Evolutionary conservation across 2,329 filamentous ascomycete species (phyloP).

Genomic region (Zymoseptoria ardabiliae): DNA sequence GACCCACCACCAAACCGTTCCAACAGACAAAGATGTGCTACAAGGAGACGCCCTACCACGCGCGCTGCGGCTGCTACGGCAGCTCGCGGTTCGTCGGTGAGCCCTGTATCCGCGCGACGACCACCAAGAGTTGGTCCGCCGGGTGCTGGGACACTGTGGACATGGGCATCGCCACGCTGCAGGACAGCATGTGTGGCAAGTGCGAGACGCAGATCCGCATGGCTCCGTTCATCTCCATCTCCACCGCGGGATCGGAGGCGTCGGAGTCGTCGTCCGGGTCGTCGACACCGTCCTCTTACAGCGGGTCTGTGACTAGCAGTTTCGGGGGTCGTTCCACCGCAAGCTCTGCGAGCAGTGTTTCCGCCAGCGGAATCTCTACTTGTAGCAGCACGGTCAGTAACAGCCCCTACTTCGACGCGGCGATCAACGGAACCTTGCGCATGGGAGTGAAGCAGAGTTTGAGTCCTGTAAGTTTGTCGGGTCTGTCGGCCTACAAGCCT

Average conservation of each 20-base stretch:
- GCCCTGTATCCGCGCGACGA: background rate
- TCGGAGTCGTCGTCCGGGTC: background rate
- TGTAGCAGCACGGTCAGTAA: background rate
- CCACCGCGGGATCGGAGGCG: background rate
- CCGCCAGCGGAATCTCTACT: background rate
- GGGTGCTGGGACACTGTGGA: background rate
- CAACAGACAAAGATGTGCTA: background rate
- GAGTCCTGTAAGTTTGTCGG: background rate
- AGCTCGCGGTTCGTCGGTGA: conserved; percentile 1
- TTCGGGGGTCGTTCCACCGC: background rate
- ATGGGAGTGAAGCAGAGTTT: background rate
- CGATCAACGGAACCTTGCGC: background rate
- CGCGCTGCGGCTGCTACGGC: conserved; percentile 1
- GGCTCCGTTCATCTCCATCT: background rate
- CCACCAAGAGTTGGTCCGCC: background rate
- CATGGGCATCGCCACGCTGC: background rate
- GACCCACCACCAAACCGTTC: background rate
- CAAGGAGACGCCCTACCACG: background rate
- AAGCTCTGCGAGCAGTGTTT: background rate
- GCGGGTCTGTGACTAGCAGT: background rate
- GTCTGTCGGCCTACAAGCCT: background rate
- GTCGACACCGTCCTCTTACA: background rate
- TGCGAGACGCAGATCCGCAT: background rate
- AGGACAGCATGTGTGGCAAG: background rate
- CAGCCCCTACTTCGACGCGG: background rate